A percentile compares a stretch with the other conserved stretches of the same genome.
Evolutionary conservation across 495 filamentous ascomycete genomes (phyloP).

Genomic region (Penicillium coffeae): DNA sequence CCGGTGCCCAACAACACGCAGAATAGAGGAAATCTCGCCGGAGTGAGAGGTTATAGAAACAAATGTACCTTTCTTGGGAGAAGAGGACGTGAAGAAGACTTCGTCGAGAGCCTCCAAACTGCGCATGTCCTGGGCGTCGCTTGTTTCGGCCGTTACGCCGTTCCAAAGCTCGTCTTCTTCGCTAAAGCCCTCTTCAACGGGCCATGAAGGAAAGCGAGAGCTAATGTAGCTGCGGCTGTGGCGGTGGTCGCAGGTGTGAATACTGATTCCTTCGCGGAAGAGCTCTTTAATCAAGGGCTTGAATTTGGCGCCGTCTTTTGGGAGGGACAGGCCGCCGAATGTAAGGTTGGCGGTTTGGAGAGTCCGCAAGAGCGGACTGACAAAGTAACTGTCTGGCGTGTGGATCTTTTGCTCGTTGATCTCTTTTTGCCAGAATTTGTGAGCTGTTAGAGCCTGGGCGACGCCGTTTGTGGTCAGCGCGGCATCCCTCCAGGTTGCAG

Average conservation of each 20-base stretch:
- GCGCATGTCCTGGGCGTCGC: slow-evolving; percentile 52
- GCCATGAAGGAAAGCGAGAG: slow-evolving; percentile 52
- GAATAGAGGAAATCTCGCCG: slow-evolving; percentile 56
- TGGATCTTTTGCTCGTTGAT: slow-evolving; percentile 55
- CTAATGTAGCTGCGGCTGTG: slow-evolving; percentile 54
- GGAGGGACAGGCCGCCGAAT: slow-evolving; percentile 54
- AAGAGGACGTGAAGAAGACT: slow-evolving; percentile 46
- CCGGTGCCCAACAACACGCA: slow-evolving; percentile 59
- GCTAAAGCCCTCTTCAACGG: slow-evolving; percentile 59
- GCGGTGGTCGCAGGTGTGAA: slow-evolving; percentile 78
- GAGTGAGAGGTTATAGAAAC: slow-evolving; percentile 68
- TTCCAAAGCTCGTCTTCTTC: slow-evolving; percentile 62
- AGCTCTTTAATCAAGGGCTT: slow-evolving; percentile 64
- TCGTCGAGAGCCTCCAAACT: slow-evolving; percentile 55
- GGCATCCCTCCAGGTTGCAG: slow-evolving; percentile 65
- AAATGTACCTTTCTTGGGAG: slow-evolving; percentile 43
- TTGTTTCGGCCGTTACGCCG: slow-evolving; percentile 50
- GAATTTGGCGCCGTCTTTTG: slow-evolving; percentile 43
- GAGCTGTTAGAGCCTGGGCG: slow-evolving; percentile 57
- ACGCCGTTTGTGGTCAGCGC: slow-evolving; percentile 58
- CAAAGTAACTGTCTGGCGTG: slow-evolving; percentile 61
- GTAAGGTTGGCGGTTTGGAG: slow-evolving; percentile 60
- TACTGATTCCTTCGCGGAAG: slow-evolving; percentile 66
- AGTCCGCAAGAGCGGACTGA: slow-evolving; percentile 65
- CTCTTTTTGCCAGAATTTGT: slow-evolving; percentile 59